Evolutionary conservation across 345 rosid species (phyloP).

Genomic region (Leavenworthia alabamica): DNA sequence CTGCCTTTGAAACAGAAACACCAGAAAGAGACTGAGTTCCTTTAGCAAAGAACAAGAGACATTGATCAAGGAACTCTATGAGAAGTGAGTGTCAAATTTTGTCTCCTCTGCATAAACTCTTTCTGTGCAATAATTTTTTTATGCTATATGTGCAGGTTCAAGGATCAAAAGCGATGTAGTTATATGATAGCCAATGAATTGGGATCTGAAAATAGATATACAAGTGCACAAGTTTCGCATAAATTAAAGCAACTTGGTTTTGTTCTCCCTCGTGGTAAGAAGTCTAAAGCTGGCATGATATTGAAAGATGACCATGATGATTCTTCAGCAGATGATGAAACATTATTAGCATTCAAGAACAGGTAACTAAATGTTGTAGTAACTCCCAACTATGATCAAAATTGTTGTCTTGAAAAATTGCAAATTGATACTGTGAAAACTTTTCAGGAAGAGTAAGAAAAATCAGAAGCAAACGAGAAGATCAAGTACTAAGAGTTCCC

Average conservation of each 20-base stretch:
- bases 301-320: conserved; percentile 45
- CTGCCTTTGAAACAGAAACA: conserved; percentile 47
- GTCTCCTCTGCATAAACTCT: conserved; percentile 1
- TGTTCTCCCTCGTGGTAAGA: conserved; percentile 38
- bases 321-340: conserved; percentile 42
- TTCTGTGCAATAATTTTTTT: neutral
- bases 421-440: neutral
- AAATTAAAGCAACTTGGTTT: conserved; percentile 83
- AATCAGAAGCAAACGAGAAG: conserved; percentile 19
- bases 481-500: conserved; percentile 10
- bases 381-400: neutral
- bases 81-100: conserved; percentile 54
- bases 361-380: conserved; percentile 39
- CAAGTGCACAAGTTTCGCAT: conserved; percentile 72
- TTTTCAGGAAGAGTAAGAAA: conserved; percentile 17
- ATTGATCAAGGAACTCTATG: conserved; percentile 55
- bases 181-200: conserved; percentile 69
- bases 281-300: conserved; percentile 34
- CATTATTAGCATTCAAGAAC: conserved; percentile 52
- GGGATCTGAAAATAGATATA: conserved; percentile 47
- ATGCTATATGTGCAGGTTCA: conserved; percentile 45
- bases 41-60: conserved; percentile 74
- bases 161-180: conserved; percentile 67
- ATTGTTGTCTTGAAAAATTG: conserved; percentile 8
- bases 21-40: conserved; percentile 61